Evolutionary conservation across 1,139 yeast genomes (phyloP).

Genomic region (Hyphopichia burtonii): DNA sequence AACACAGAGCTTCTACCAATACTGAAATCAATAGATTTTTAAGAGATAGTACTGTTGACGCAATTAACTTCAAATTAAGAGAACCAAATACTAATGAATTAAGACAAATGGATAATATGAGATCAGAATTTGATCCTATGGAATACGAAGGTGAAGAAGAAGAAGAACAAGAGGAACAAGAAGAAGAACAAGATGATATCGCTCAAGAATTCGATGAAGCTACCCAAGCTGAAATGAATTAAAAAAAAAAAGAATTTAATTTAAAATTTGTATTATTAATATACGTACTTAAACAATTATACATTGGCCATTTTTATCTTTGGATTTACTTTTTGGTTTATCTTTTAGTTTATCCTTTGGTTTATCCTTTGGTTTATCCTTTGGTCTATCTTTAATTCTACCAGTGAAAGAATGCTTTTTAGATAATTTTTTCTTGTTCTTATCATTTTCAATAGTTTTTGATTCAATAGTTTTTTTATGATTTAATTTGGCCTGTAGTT

Average conservation of each 20-base stretch:
- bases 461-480: neutral
- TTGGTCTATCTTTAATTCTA: conserved; percentile 1
- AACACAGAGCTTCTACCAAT: conserved; percentile 62
- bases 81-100: conserved; percentile 74
- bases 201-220: conserved; percentile 19
- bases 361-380: conserved; percentile 11
- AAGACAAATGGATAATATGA: conserved; percentile 60
- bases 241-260: neutral
- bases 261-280: neutral
- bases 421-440: conserved; percentile 6
- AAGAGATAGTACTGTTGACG: conserved; percentile 51
- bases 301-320: neutral
- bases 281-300: neutral
- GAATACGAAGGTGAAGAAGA: conserved; percentile 58
- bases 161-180: conserved; percentile 30
- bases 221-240: conserved; percentile 13
- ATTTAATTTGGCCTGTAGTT: conserved; percentile 33
- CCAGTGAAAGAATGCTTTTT: conserved; percentile 1
- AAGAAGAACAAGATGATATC: conserved; percentile 9
- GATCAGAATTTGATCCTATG: conserved; percentile 78
- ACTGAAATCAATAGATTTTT: conserved; percentile 51
- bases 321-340: conserved; percentile 11
- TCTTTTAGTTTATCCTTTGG: conserved; percentile 13
- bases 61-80: conserved; percentile 60
- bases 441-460: neutral